Conservation (phyloP, 331 rosid genomes). For the Arachis monticola region DNA sequence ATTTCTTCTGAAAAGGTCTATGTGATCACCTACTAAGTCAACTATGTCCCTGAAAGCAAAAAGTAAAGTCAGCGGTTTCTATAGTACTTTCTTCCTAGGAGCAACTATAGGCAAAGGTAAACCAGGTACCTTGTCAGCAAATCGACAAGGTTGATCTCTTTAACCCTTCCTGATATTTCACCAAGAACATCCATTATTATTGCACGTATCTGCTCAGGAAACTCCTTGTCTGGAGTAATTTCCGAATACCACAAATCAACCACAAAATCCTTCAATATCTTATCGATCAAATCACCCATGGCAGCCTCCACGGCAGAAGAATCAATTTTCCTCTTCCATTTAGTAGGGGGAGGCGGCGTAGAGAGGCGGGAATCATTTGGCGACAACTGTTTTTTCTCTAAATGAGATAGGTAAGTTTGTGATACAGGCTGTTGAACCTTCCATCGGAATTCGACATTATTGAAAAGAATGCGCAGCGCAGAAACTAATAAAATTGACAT, state of each 20-base stretch:
- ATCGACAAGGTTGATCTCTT: constrained; percentile 86
- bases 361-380: constrained; percentile 76
- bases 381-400: constrained; percentile 87
- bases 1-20: constrained; percentile 93
- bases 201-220: constrained; percentile 73
- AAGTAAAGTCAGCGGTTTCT: constrained; percentile 23
- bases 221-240: constrained; percentile 88
- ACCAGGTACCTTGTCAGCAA: constrained; percentile 80
- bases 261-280: constrained; percentile 88
- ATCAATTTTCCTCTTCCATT: constrained; percentile 87
- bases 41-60: constrained; percentile 81
- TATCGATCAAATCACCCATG: constrained; percentile 69
- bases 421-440: constrained; percentile 61
- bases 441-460: constrained; percentile 75
- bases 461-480: constrained; percentile 69
- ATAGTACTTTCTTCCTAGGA: constrained; percentile 19
- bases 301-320: constrained; percentile 88
- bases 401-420: constrained; percentile 72
- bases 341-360: constrained; percentile 50
- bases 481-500: constrained; percentile 71
- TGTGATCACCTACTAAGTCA: constrained; percentile 81
- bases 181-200: constrained; percentile 91
- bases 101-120: constrained; percentile 33
- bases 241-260: constrained; percentile 86
- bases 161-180: constrained; percentile 78